A percentile compares a stretch with the other conserved stretches of the same genome.
phyloP scores from a whole-genome alignment of 2,329 filamentous ascomycete genomes.

The Botrytis galanthina region DNA sequence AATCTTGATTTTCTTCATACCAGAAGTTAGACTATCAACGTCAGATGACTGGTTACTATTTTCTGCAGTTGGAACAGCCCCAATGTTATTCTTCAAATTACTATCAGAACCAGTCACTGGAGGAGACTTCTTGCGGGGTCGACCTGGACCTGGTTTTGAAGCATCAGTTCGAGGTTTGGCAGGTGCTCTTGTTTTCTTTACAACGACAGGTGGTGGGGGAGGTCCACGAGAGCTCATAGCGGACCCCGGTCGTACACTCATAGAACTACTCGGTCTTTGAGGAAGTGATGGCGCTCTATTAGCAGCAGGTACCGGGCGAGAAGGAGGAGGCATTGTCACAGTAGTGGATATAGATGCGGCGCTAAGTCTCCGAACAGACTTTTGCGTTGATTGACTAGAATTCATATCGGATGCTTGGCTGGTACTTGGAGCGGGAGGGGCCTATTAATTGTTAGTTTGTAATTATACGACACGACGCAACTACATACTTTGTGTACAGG shows the following conservation, averaged over 20 bases:
- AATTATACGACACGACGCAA: neutral
- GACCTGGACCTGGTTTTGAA: slow-evolving; percentile 35
- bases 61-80: slow-evolving; percentile 18
- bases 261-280: slow-evolving; percentile 43
- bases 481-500: slow-evolving; percentile 45
- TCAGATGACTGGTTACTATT: slow-evolving; percentile 35
- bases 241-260: slow-evolving; percentile 44
- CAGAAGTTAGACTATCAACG: slow-evolving; percentile 54
- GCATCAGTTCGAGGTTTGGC: slow-evolving; percentile 44
- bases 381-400: slow-evolving; percentile 32
- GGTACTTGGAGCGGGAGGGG: slow-evolving; percentile 22
- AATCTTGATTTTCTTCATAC: slow-evolving; percentile 63
- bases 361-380: slow-evolving; percentile 43
- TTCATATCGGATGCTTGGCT: slow-evolving; percentile 36
- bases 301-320: slow-evolving; percentile 26
- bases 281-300: slow-evolving; percentile 34
- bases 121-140: slow-evolving; percentile 33
- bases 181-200: slow-evolving; percentile 60
- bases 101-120: slow-evolving; percentile 27
- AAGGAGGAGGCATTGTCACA: slow-evolving; percentile 33
- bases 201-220: slow-evolving; percentile 43
- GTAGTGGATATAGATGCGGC: slow-evolving; percentile 44
- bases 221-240: slow-evolving; percentile 44
- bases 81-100: neutral
- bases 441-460: slow-evolving; percentile 8